These are phyloP conservation scores for Metschnikowia lachancei DNA, from an alignment of 805 yeast genomes.

Conservation along the genomic window DNA sequence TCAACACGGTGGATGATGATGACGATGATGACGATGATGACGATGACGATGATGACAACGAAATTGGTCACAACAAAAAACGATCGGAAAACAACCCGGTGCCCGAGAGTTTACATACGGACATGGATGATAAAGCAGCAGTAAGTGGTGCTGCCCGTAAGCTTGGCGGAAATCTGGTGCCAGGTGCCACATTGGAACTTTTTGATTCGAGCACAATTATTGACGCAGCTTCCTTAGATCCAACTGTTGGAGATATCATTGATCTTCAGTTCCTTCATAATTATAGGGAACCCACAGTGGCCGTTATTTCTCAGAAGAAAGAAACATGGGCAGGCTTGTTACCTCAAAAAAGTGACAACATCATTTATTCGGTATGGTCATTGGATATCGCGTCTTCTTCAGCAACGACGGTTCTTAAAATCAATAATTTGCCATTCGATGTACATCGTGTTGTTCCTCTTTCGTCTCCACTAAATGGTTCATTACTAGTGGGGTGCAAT, in stretches of 20 bases:
- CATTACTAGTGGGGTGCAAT: constrained; percentile 69
- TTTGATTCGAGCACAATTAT: constrained; percentile 58
- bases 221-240: constrained; percentile 54
- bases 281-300: constrained; percentile 81
- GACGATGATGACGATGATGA: constrained; percentile 36
- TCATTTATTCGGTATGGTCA: constrained; percentile 60
- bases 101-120: background rate
- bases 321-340: constrained; percentile 80
- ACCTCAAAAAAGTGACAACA: constrained; percentile 58
- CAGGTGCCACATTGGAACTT: constrained; percentile 19
- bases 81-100: background rate
- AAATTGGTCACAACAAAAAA: background rate
- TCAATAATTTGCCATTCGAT: constrained; percentile 72
- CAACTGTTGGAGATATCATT: constrained; percentile 58
- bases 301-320: constrained; percentile 52
- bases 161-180: background rate
- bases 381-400: constrained; percentile 56
- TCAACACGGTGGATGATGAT: constrained; percentile 43
- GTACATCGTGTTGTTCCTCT: constrained; percentile 62
- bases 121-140: background rate
- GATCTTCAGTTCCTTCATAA: constrained; percentile 71
- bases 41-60: background rate
- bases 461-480: constrained; percentile 65
- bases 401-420: constrained; percentile 66
- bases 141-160: background rate